Percentiles rank a stretch among this genome's conserved stretches.
Conservation (phyloP, 805 yeast species). For the Myxozyma neglecta region DNA sequence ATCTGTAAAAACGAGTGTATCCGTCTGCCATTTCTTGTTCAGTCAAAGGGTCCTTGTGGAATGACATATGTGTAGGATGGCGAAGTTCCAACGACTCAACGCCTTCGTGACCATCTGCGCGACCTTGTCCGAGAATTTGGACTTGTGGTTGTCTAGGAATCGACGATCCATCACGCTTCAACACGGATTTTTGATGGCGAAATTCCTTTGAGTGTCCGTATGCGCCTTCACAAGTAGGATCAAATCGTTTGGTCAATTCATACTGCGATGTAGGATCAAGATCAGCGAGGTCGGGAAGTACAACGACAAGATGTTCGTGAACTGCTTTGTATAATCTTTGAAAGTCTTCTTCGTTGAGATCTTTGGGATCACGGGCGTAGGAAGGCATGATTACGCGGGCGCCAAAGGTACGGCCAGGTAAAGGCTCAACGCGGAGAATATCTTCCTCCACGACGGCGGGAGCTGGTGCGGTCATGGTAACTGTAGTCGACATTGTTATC, state of each 20-base stretch:
- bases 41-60: conserved; percentile 68
- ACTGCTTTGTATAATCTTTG: conserved; percentile 60
- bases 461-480: conserved; percentile 16
- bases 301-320: conserved; percentile 66
- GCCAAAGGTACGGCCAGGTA: conserved; percentile 60
- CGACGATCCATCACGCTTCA: conserved; percentile 76
- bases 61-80: conserved; percentile 81
- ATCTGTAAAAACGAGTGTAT: conserved; percentile 80
- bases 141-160: conserved; percentile 86
- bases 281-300: conserved; percentile 69
- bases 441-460: conserved; percentile 4
- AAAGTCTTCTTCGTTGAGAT: conserved; percentile 66
- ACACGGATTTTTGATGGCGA: conserved; percentile 63
- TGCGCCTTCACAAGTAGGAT: conserved; percentile 64
- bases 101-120: conserved; percentile 57
- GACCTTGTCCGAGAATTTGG: conserved; percentile 84
- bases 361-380: conserved; percentile 72
- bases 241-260: conserved; percentile 71
- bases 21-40: conserved; percentile 61
- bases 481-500: conserved; percentile 21
- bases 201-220: conserved; percentile 86
- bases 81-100: conserved; percentile 58
- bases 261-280: conserved; percentile 75
- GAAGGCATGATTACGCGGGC: conserved; percentile 65
- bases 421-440: conserved; percentile 45